Base-by-base conservation (phyloP, 805 yeast species). In the Zygosaccharomyces pseudorouxii region DNA sequence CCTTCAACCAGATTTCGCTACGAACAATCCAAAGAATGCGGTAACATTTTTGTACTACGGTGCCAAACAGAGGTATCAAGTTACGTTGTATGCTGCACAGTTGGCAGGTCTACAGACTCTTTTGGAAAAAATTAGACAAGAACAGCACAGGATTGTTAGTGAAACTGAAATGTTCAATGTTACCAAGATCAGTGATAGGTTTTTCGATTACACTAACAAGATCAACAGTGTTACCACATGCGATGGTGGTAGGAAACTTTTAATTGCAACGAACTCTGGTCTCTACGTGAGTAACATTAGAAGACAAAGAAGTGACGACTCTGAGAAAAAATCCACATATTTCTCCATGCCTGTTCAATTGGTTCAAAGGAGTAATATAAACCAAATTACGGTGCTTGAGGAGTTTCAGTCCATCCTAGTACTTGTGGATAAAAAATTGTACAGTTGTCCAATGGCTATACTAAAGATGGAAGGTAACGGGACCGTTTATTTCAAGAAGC, bases 181-280 rank as follows among this genome's bases (percentile, higher is more conserved):
- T 54, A 81, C 83, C 14, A 84, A 89, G 52, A 74, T 88, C 47
- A 86, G 85, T 54, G 82, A 88, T 20, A 75, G 85, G 52, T 80
- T 81, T 59, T 90, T 90, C 67, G 89, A 81, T 55, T 80, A 82
- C 42, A 73, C 75, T 18, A 81, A 90, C 62, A 79, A 85, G 52
- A 86, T 92, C 58, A 89, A 88, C 62, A 89, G 97, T 72, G 92
- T 89, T 25, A 89, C 86, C 35, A 95, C 97, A 29, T 85, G 87
- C 65, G 96, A 93, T 62, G 97, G 97, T 46, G 98, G 98, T 18
- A 79, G 95, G 55, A 87, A 90, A 63, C 70, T 90, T 55, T 66
- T 93, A 30, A 90, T 87, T 61, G 98, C 98, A 38, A 89, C 98
- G 0, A 96, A 89, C 62, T 77, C 84, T 0, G 98, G 99, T 4